These are phyloP conservation scores for Athelia sp. DNA, from an alignment of 1,284 basidiomycete genomes.

Conservation along the genomic window DNA sequence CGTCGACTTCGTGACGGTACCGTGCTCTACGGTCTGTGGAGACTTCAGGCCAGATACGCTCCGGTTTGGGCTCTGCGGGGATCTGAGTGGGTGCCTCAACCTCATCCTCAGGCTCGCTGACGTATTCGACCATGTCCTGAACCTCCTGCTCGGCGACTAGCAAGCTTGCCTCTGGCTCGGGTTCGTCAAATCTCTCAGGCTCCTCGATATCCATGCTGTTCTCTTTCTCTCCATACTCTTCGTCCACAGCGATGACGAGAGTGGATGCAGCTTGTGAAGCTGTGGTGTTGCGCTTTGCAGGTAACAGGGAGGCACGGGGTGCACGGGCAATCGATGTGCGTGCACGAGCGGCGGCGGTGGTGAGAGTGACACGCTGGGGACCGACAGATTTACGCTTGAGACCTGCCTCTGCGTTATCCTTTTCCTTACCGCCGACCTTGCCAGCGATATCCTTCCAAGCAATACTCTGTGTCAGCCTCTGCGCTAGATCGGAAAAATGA, in stretches of 20 bases:
- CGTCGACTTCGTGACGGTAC: conserved; percentile 57
- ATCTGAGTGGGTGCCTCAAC: conserved; percentile 11
- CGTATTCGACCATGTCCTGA: conserved; percentile 49
- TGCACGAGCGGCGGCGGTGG: conserved; percentile 37
- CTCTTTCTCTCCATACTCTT: conserved; percentile 34
- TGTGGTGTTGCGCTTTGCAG: conserved; percentile 27
- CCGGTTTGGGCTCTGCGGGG: background rate
- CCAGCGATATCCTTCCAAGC: conserved; percentile 31
- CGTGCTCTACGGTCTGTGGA: conserved; percentile 51
- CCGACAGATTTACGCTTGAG: conserved; percentile 59
- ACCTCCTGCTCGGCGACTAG: conserved; percentile 50
- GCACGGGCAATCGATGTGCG: conserved; percentile 29
- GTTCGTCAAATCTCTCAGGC: conserved; percentile 19
- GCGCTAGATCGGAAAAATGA: conserved; percentile 4
- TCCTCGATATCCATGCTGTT: conserved; percentile 62
- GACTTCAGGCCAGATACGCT: conserved; percentile 67
- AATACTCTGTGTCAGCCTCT: conserved; percentile 6
- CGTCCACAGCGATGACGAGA: conserved; percentile 26
- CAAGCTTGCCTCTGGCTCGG: conserved; percentile 29
- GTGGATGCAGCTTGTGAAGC: conserved; percentile 27
- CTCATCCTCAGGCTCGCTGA: conserved; percentile 38
- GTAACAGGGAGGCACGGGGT: conserved; percentile 31
- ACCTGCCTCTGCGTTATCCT: conserved; percentile 52
- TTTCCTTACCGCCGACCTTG: conserved; percentile 37
- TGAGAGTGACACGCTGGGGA: conserved; percentile 61